Base-by-base conservation (phyloP, 306 rosid species). In the Ceratonia siliqua region DNA sequence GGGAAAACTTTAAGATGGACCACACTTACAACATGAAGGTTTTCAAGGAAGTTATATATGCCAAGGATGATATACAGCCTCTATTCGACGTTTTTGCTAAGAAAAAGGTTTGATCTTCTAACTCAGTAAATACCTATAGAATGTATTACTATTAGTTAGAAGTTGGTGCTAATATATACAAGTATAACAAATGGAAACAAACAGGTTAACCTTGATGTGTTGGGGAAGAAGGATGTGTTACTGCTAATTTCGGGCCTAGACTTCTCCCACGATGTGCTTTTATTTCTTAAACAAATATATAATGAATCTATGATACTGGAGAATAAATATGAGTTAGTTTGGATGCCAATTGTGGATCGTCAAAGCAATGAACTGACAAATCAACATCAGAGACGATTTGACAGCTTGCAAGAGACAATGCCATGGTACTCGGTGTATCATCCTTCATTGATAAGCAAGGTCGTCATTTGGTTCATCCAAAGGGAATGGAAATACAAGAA, bases 211-310 rank as follows among this genome's bases (percentile, higher is more conserved):
- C 72, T 91, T 2, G 97, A 91, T 5, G 80, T 82, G 20, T 73
- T 89, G 39, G 87, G 90, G 79, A 85, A 84, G 88, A 89, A 83
- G 82, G 78, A 84, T 55, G 92, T 91, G 61, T 32, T 89, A 20
- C 80, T 91, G 63, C 89, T 85, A 21, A 81, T 91, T 43, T 87
- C 92, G 2, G 83, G 78, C 61, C 28, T 89, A 6, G 88, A 89
- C 63, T 84, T 87, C 85, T 65, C 90, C 21, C 78, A 66, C 8
- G 89, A 87, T 0, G 91, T 86, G 77, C 82, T 89, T 41, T 54
- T 79, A 4, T 82, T 89, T 83, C 91, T 89, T 14, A 91, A 86
- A 70, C 89, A 89, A 25, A 83, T 82, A 36, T 89, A 89, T 30
- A 85, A 74, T 5, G 91, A 89, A 48, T 89, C 94, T 0, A 81